These are phyloP conservation scores for Hymenoscyphus albidus DNA, from an alignment of 2,329 filamentous ascomycete genomes.

Conservation along the genomic window DNA sequence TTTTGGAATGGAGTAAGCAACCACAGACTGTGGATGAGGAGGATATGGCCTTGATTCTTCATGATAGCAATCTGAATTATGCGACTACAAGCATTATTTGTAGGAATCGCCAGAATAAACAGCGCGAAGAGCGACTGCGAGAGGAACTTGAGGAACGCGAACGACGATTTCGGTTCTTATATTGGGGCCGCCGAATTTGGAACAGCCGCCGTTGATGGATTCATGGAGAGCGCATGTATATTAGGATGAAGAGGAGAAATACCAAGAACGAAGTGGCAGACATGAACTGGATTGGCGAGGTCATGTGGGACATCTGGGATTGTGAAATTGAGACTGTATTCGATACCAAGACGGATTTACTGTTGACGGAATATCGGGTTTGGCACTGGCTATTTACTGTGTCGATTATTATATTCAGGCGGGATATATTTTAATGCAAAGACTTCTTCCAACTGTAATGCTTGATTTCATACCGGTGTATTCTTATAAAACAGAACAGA, in stretches of 20 bases:
- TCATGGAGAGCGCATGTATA: not conserved
- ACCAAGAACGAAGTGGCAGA: no score
- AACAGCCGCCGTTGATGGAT: not conserved
- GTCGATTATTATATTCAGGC: not conserved
- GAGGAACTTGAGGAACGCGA: not conserved
- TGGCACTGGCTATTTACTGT: not conserved
- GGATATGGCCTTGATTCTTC: not conserved
- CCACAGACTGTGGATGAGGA: not conserved
- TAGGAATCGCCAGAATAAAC: not conserved
- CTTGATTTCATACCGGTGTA: not conserved
- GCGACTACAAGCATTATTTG: not conserved
- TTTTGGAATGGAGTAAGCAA: not conserved
- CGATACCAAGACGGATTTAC: no score
- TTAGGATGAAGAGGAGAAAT: no score
- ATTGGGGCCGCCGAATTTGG: not conserved
- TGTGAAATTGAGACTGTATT: not conserved
- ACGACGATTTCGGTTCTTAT: no score
- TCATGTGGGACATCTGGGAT: not conserved
- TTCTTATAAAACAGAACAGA: no score
- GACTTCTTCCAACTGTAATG: not conserved
- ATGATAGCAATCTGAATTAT: not conserved
- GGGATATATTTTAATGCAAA: not conserved
- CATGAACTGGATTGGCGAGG: no score
- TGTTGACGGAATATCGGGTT: not conserved
- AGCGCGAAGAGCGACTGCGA: not conserved